phyloP scores from a whole-genome alignment of 2,329 filamentous ascomycete genomes.

The Aspergillus luchuensis region DNA sequence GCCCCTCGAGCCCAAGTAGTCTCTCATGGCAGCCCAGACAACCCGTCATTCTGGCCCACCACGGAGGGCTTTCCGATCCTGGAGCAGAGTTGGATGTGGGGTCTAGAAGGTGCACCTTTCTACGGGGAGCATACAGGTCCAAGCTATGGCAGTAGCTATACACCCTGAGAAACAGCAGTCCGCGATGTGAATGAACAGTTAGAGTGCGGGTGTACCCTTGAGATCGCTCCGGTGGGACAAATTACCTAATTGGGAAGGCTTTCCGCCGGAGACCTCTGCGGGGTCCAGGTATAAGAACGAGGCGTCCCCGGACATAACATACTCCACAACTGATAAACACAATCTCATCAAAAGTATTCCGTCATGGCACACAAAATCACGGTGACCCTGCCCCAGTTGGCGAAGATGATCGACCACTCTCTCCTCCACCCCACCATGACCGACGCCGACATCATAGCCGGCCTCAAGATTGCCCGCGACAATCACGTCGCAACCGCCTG shows the following conservation, averaged over 20 bases:
- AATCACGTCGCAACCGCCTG: constrained; percentile 59
- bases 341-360: too few species aligned
- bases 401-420: constrained; percentile 59
- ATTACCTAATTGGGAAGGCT: not conserved
- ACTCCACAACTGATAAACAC: not conserved
- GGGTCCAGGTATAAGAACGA: too few species aligned
- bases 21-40: not conserved
- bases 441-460: constrained; percentile 54
- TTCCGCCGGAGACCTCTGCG: not conserved
- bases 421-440: constrained; percentile 65
- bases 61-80: constrained; percentile 15
- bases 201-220: too few species aligned
- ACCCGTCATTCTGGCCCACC: constrained; percentile 7
- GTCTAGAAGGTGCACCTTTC: not conserved
- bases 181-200: too few species aligned
- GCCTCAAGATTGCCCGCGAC: constrained; percentile 52
- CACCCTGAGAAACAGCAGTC: not conserved
- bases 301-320: not conserved
- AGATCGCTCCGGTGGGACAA: not conserved
- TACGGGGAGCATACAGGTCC: too few species aligned
- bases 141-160: not conserved
- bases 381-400: constrained; percentile 35
- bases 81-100: constrained; percentile 30
- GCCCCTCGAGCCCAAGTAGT: not conserved
- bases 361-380: constrained; percentile 27